phyloP scores from a whole-genome alignment of 768 basidiomycete species.

The Agaricus subrufescens region DNA sequence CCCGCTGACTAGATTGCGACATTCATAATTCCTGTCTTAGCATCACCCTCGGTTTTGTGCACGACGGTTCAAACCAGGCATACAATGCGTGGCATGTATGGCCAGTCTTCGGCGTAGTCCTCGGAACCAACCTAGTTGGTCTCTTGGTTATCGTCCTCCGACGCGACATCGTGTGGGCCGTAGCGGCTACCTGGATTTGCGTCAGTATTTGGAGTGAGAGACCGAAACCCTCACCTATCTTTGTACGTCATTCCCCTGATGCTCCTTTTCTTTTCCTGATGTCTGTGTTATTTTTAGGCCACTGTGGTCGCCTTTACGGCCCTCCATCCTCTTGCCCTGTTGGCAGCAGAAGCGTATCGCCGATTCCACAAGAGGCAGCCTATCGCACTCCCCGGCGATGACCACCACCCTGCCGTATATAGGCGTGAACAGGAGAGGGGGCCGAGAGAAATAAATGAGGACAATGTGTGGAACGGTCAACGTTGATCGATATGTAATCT shows the following conservation, averaged over 20 bases:
- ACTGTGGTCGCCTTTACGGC: slow-evolving; percentile 60
- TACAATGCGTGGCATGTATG: slow-evolving; percentile 61
- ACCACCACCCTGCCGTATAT: slow-evolving; percentile 21
- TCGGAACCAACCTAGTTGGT: slow-evolving; percentile 57
- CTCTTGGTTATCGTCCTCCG: slow-evolving; percentile 51
- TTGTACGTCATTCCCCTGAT: slow-evolving; percentile 36
- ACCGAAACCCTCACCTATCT: slow-evolving; percentile 63
- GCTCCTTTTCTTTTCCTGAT: not conserved
- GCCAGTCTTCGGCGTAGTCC: slow-evolving; percentile 67
- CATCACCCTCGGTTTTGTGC: slow-evolving; percentile 64
- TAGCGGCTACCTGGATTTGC: slow-evolving; percentile 71
- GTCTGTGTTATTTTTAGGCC: slow-evolving; percentile 32
- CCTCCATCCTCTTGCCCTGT: slow-evolving; percentile 57
- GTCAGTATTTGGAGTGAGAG: slow-evolving; percentile 55
- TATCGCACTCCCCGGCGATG: slow-evolving; percentile 18
- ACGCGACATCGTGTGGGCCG: slow-evolving; percentile 70
- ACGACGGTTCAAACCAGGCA: slow-evolving; percentile 46
- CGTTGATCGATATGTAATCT: not conserved
- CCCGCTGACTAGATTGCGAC: not conserved
- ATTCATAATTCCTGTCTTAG: slow-evolving; percentile 24
- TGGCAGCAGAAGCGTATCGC: slow-evolving; percentile 40
- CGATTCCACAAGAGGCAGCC: slow-evolving; percentile 20
- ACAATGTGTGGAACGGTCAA: slow-evolving; percentile 18
- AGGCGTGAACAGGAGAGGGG: slow-evolving; percentile 10
- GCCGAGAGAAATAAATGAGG: slow-evolving; percentile 40